Base-by-base conservation (phyloP, 352 stramenopile species). In the Phytophthora melonis region DNA sequence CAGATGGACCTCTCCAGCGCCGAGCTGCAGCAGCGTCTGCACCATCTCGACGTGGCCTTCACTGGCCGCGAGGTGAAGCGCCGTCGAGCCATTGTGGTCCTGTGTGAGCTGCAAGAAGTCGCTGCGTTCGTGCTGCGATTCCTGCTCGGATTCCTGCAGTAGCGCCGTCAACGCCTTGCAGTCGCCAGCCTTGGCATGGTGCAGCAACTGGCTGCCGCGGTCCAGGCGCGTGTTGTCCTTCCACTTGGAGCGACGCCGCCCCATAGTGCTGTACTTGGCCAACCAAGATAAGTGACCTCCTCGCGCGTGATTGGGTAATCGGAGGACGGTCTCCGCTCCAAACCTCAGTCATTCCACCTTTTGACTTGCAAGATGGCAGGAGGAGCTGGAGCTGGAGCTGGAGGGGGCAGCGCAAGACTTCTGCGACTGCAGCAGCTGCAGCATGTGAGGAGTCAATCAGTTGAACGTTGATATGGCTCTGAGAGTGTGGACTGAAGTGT, bases 201-300 rank as follows among this genome's bases (percentile, higher is more conserved):
- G 83, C 69, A 93, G 75, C 75, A 93, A 75, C 43, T 73, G 77
- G 23, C 63, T 71, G 57, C 73, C 74, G 41, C 63, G 73, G 63
- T 87, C 80, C 25, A 68, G 45, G 49, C 70, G 61, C 32, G 68
- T 68, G 47, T 65, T 60, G 70, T 89, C 81, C 78, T 92, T 93
- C 84, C 84, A 91, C 74, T 91, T 93, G 68, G 84, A 89, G 49
- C 84, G 83, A 8, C 87, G 80, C 5, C 87, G 78, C 32, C 87
- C 87, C 87, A 93, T 93, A 58, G 23, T 25, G 23, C 23, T 25
- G 23, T 25, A 49, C 65, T 68, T 36, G 30, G 30, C 30, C 59
- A 69, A 56, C 52, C 66, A 66, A 34, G 27, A 34, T 41, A 66
- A 70, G 36, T 74, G 68, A 74, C n/a, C 45, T 67, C 25, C 21